Evolutionary conservation across 2,329 filamentous ascomycete species (phyloP).

Genomic region (Tolypocladium tundrense): DNA sequence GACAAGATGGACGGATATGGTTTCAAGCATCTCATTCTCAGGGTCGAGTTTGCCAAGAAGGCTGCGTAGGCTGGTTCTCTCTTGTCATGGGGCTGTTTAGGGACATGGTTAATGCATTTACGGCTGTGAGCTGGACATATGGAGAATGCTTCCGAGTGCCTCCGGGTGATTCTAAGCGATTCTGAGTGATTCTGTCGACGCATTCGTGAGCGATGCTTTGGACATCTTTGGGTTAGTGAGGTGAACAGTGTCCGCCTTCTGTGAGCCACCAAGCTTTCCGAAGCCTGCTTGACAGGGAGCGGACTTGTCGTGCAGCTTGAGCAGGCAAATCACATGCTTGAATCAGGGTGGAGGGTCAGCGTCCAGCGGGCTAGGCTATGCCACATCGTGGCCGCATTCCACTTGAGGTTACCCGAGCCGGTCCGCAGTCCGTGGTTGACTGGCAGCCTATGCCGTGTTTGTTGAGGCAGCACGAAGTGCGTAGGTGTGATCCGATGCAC

Average conservation of each 20-base stretch:
- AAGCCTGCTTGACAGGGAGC: neutral
- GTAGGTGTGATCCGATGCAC: neutral
- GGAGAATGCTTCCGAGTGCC: neutral
- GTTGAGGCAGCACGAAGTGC: neutral
- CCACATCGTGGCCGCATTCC: neutral
- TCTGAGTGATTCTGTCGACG: neutral
- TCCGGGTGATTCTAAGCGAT: neutral
- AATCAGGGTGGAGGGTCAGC: neutral
- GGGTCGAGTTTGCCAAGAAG: conserved; percentile 83
- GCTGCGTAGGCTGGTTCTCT: conserved; percentile 27
- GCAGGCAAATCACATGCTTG: neutral
- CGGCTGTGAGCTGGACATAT: neutral
- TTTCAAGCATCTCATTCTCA: conserved; percentile 78
- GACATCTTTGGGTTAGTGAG: neutral
- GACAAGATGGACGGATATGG: conserved; percentile 96
- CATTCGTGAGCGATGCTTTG: neutral
- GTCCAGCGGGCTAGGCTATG: neutral
- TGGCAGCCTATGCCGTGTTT: neutral
- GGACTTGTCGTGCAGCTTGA: neutral
- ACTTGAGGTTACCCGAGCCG: neutral
- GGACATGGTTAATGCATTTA: conserved; percentile 3
- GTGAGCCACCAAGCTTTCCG: neutral
- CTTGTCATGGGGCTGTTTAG: neutral
- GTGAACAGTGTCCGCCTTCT: neutral
- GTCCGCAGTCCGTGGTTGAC: neutral